phyloP scores from a whole-genome alignment of 345 rosid genomes.

The Limnanthes douglasii region DNA sequence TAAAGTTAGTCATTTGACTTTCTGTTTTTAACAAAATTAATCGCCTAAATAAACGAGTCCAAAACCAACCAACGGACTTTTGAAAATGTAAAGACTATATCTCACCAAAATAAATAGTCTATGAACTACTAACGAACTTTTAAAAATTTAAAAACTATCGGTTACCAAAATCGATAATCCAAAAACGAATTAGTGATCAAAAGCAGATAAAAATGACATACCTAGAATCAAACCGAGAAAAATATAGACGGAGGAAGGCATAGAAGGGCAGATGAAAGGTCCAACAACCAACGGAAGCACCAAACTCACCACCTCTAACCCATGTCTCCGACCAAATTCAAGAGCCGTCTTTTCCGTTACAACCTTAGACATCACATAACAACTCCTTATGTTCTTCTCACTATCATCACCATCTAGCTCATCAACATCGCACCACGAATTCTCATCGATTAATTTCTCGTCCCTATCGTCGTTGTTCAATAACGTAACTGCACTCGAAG shows the following conservation, averaged over 20 bases:
- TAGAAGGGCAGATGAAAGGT: slow-evolving; percentile 29
- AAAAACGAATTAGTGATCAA: background rate
- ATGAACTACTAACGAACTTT: background rate
- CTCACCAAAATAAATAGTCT: background rate
- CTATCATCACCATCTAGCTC: slow-evolving; percentile 13
- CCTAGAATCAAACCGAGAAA: slow-evolving; percentile 21
- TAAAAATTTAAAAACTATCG: background rate
- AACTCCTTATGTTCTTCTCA: slow-evolving; percentile 9
- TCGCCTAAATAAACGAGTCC: too few species aligned
- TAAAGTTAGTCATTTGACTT: too few species aligned
- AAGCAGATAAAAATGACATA: slow-evolving; percentile 3
- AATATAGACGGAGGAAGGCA: slow-evolving; percentile 23
- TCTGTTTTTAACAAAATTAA: too few species aligned
- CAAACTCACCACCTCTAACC: slow-evolving; percentile 27
- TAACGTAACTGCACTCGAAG: slow-evolving; percentile 32
- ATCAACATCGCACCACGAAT: slow-evolving; percentile 16
- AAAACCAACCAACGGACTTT: too few species aligned
- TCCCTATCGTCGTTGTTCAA: slow-evolving; percentile 9
- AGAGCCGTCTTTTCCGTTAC: slow-evolving; percentile 24
- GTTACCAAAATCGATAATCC: background rate
- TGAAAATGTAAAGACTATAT: too few species aligned
- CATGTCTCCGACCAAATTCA: slow-evolving; percentile 21
- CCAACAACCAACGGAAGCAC: slow-evolving; percentile 29
- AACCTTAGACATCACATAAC: slow-evolving; percentile 23
- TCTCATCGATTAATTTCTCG: slow-evolving; percentile 17